These are phyloP conservation scores for Fusarium dimerum DNA, from an alignment of 2,329 filamentous ascomycete species.

Conservation along the genomic window DNA sequence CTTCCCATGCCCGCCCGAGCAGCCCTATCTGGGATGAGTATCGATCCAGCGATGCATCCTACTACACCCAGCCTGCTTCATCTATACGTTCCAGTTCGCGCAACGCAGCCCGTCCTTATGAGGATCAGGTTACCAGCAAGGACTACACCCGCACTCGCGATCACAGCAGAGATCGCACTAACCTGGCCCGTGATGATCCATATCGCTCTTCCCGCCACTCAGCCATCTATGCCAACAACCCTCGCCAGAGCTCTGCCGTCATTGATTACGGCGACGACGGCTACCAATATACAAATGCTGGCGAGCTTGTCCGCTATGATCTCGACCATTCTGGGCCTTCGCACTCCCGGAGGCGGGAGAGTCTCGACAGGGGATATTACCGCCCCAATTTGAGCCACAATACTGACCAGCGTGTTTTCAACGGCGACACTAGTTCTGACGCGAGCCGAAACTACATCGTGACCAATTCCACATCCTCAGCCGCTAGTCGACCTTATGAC, in stretches of 20 bases:
- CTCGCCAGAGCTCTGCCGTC: constrained; percentile 44
- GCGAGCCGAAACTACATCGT: constrained; percentile 44
- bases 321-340: constrained; percentile 52
- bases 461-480: constrained; percentile 21
- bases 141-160: constrained; percentile 44
- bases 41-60: constrained; percentile 51
- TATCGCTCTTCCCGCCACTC: constrained; percentile 51
- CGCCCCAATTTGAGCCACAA: constrained; percentile 56
- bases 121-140: constrained; percentile 51
- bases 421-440: constrained; percentile 48
- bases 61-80: constrained; percentile 60
- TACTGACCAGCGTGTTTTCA: constrained; percentile 47
- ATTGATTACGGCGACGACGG: constrained; percentile 60
- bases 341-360: constrained; percentile 51
- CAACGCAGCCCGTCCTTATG: constrained; percentile 49
- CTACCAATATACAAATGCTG: constrained; percentile 65
- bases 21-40: constrained; percentile 56
- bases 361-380: constrained; percentile 55
- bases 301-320: constrained; percentile 63
- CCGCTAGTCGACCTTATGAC: constrained; percentile 39
- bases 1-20: constrained; percentile 34
- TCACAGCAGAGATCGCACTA: constrained; percentile 46
- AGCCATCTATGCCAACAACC: constrained; percentile 45
- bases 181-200: constrained; percentile 44
- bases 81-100: constrained; percentile 49